Evolutionary conservation across 352 stramenopile species (phyloP).

Genomic region (Pythium dissotocum): DNA sequence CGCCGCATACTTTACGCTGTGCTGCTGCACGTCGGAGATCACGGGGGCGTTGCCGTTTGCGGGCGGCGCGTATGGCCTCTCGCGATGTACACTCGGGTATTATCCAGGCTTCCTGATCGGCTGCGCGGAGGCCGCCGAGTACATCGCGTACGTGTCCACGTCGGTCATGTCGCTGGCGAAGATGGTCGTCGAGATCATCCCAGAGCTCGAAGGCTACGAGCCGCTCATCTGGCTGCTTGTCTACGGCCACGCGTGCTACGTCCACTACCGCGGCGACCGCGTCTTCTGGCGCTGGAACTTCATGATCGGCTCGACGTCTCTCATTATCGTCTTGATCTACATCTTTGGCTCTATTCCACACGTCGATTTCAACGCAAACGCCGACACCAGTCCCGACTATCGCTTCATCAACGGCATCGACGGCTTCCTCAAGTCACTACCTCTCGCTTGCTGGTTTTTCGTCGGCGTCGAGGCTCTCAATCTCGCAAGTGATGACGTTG

Average conservation of each 20-base stretch:
- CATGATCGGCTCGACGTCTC: slow-evolving; percentile 16
- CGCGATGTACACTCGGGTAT: slow-evolving; percentile 30
- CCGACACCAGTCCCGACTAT: slow-evolving; percentile 17
- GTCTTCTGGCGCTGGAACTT: slow-evolving; percentile 35
- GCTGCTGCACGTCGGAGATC: slow-evolving; percentile 27
- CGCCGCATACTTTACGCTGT: slow-evolving; percentile 28
- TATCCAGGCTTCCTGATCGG: slow-evolving; percentile 32
- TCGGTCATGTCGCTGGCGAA: slow-evolving; percentile 23
- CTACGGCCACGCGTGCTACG: slow-evolving; percentile 23
- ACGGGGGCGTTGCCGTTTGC: slow-evolving; percentile 30
- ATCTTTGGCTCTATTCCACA: slow-evolving; percentile 25
- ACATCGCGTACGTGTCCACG: slow-evolving; percentile 30
- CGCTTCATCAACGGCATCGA: slow-evolving; percentile 25
- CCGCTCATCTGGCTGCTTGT: slow-evolving; percentile 31
- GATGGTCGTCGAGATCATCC: slow-evolving; percentile 24
- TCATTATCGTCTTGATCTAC: slow-evolving; percentile 28
- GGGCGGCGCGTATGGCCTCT: slow-evolving; percentile 30
- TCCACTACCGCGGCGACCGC: slow-evolving; percentile 28
- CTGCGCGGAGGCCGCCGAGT: slow-evolving; percentile 28
- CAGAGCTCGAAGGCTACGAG: slow-evolving; percentile 12
- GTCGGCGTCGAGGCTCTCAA: slow-evolving; percentile 36
- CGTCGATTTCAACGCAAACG: slow-evolving; percentile 26
- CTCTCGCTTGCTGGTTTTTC: slow-evolving; percentile 32
- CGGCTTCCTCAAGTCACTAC: slow-evolving; percentile 30
- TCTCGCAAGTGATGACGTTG: slow-evolving; percentile 27